Conservation (phyloP, 164 flowering plant species). For the Piper betle region DNA sequence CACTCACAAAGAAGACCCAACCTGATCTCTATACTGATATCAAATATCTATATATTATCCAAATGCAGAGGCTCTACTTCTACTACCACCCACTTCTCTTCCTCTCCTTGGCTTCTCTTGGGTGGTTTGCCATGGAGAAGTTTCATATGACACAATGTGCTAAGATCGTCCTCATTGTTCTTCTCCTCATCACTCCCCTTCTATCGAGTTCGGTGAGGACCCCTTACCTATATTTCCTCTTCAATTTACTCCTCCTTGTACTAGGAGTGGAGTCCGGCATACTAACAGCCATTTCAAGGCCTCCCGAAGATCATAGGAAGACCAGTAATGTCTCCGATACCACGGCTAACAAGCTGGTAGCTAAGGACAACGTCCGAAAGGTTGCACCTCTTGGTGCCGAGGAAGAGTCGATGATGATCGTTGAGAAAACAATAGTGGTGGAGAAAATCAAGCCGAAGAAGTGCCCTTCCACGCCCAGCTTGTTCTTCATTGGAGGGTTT, state of each 20-base stretch:
- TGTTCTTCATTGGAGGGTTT: constrained; percentile 40
- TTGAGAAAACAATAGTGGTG: constrained; percentile 24
- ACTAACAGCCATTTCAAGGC: constrained; percentile 24
- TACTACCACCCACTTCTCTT: background rate
- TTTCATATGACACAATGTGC: constrained; percentile 29
- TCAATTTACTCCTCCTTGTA: constrained; percentile 53
- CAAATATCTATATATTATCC: background rate
- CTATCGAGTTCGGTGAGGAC: constrained; percentile 42
- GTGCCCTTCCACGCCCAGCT: constrained; percentile 51
- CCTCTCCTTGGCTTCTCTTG: background rate
- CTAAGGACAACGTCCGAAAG: no score
- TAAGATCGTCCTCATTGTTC: constrained; percentile 28
- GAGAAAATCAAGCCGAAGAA: constrained; percentile 27
- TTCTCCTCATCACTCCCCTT: constrained; percentile 45
- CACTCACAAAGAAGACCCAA: background rate
- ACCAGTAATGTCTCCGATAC: background rate
- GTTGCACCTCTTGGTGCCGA: background rate
- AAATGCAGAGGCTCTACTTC: background rate
- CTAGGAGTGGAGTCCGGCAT: constrained; percentile 65
- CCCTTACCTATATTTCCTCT: constrained; percentile 47
- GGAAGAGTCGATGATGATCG: constrained; percentile 5
- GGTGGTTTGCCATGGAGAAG: constrained; percentile 23
- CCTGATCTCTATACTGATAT: background rate
- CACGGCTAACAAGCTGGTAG: background rate
- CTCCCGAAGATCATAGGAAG: constrained; percentile 11